phyloP scores from a whole-genome alignment of 2,329 filamentous ascomycete genomes.

The Fusarium stilboides region DNA sequence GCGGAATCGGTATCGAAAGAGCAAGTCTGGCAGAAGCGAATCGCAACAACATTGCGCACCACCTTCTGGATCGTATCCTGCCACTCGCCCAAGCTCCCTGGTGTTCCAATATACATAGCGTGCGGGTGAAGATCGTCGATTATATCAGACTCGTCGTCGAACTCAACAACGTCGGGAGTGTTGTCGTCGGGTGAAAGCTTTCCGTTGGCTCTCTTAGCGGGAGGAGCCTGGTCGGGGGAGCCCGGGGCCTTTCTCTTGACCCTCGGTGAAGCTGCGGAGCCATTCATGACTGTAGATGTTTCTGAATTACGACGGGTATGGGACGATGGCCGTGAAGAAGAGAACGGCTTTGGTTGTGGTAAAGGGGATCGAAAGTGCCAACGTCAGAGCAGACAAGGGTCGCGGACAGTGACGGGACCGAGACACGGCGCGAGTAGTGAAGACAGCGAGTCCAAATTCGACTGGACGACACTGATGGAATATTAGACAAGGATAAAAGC shows the following conservation, averaged over 20 bases:
- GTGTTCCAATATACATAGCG: slow-evolving; percentile 56
- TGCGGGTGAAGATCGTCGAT: slow-evolving; percentile 58
- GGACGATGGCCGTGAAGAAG: slow-evolving; percentile 24
- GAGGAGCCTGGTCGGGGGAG: slow-evolving; percentile 56
- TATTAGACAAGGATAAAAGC: slow-evolving; percentile 19
- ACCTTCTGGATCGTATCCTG: slow-evolving; percentile 95
- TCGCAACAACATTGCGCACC: slow-evolving; percentile 96
- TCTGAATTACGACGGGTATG: slow-evolving; percentile 14
- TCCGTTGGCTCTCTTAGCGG: slow-evolving; percentile 61
- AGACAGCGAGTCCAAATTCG: slow-evolving; percentile 48
- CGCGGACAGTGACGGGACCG: slow-evolving; percentile 32
- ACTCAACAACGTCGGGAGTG: slow-evolving; percentile 61
- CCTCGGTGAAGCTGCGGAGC: slow-evolving; percentile 58
- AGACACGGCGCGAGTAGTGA: slow-evolving; percentile 41
- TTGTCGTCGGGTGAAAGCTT: slow-evolving; percentile 66
- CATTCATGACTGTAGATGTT: slow-evolving; percentile 59
- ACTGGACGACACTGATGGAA: slow-evolving; percentile 28
- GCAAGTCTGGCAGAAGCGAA: slow-evolving; percentile 97
- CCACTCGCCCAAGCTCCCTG: slow-evolving; percentile 77
- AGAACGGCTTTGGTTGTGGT: slow-evolving; percentile 13
- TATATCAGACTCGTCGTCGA: slow-evolving; percentile 60
- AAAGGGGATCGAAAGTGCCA: slow-evolving; percentile 32
- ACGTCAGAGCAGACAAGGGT: slow-evolving; percentile 43
- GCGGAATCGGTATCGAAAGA: slow-evolving; percentile 98
- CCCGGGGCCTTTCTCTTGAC: slow-evolving; percentile 68